These are phyloP conservation scores for Tetracladium maxilliforme DNA, from an alignment of 2,329 filamentous ascomycete species.

Conservation along the genomic window DNA sequence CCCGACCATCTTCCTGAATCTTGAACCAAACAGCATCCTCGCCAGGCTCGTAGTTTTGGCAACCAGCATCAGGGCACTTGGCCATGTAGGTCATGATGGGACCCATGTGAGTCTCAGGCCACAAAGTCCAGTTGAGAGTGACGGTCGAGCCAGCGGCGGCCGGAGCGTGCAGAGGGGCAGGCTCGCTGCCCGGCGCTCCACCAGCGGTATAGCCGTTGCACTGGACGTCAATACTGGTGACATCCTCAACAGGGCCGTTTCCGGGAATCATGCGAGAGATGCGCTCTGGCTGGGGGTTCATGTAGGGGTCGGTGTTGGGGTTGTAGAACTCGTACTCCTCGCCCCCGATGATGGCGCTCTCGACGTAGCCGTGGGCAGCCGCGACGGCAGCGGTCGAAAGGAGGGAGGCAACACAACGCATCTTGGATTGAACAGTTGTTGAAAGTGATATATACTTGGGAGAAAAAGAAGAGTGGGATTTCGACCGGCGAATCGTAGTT, in stretches of 20 bases:
- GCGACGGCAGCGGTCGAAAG: conserved; percentile 23
- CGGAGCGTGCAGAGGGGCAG: conserved; percentile 36
- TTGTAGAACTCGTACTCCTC: conserved; percentile 13
- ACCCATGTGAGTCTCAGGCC: conserved; percentile 20
- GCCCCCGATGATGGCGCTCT: conserved; percentile 26
- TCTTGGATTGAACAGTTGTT: no score
- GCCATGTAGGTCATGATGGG: conserved; percentile 5
- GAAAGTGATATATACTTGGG: no score
- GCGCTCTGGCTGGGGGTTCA: conserved; percentile 22
- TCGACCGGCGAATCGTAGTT: no score
- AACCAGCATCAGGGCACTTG: conserved; percentile 4
- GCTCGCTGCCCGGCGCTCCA: conserved; percentile 29
- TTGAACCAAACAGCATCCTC: conserved; percentile 5
- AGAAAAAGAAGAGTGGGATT: no score
- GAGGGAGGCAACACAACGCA: no score
- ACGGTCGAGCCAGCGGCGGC: conserved; percentile 37
- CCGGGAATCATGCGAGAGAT: conserved; percentile 41
- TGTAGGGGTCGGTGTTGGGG: conserved; percentile 27
- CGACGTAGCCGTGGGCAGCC: conserved; percentile 32
- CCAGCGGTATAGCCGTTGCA: conserved; percentile 37
- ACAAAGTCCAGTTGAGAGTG: conserved; percentile 37
- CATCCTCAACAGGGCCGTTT: conserved; percentile 40
- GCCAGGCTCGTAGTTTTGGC: conserved; percentile 1
- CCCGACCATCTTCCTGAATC: conserved; percentile 3
- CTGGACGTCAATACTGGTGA: conserved; percentile 36